Percentiles rank a stretch among this genome's conserved stretches.
Conservation (phyloP, 768 basidiomycete species). For the Infundibulicybe gibba region DNA sequence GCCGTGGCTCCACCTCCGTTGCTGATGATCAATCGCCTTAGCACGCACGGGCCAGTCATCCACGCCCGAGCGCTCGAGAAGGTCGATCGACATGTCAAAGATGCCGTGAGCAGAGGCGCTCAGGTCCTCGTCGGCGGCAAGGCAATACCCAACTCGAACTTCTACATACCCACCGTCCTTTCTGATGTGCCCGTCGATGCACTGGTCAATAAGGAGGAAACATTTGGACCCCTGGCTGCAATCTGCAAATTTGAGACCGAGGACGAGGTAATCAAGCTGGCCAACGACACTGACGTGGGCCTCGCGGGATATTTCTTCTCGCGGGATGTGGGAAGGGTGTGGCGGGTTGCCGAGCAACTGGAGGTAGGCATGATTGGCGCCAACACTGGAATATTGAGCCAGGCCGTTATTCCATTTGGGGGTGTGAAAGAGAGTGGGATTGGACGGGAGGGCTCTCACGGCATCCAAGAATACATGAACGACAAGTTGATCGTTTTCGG, state of each 20-base stretch:
- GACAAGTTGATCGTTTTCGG: constrained; percentile 81
- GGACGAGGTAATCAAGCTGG: constrained; percentile 83
- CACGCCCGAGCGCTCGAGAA: constrained; percentile 84
- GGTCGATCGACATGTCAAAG: constrained; percentile 80
- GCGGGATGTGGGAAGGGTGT: constrained; percentile 81
- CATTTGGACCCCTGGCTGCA: constrained; percentile 90
- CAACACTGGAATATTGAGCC: constrained; percentile 78
- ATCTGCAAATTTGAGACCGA: constrained; percentile 91
- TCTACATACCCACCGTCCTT: constrained; percentile 88
- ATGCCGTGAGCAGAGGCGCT: constrained; percentile 83
- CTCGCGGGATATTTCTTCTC: constrained; percentile 94
- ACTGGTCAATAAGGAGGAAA: constrained; percentile 77
- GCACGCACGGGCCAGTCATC: constrained; percentile 95
- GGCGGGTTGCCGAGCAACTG: constrained; percentile 91
- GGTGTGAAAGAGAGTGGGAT: constrained; percentile 87
- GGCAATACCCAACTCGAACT: constrained; percentile 51
- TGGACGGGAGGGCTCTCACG: constrained; percentile 84
- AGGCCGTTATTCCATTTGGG: constrained; percentile 83
- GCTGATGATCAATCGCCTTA: constrained; percentile 18
- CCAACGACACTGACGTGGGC: constrained; percentile 81
- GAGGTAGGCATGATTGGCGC: constrained; percentile 92
- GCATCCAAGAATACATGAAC: constrained; percentile 87
- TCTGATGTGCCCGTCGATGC: constrained; percentile 75
- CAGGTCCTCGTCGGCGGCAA: constrained; percentile 90
- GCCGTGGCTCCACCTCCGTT: neutral